Conservation (phyloP, 108 stramenopile genomes). For the Nitzschia inconspicua region DNA sequence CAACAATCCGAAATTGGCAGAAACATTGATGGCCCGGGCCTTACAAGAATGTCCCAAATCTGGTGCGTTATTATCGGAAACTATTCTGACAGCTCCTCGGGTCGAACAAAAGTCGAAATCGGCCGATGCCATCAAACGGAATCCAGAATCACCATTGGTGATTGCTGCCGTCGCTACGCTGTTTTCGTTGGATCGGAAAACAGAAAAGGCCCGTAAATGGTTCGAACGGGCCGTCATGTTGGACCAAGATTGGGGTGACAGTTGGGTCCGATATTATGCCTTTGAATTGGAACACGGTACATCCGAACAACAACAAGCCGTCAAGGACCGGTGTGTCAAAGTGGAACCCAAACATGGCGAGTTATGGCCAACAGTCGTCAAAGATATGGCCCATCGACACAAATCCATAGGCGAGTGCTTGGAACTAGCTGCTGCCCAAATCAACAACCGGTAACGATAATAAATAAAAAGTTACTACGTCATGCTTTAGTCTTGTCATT, state of each 20-base stretch:
- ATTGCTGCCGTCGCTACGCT: conserved; percentile 89
- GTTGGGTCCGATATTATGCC: conserved; percentile 89
- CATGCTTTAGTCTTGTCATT: no score
- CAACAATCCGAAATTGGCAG: conserved; percentile 79
- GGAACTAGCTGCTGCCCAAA: conserved; percentile 46
- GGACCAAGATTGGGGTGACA: conserved; percentile 89
- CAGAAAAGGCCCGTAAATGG: conserved; percentile 96
- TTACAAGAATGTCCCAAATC: conserved; percentile 93
- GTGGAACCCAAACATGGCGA: conserved; percentile 96
- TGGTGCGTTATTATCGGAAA: conserved; percentile 89
- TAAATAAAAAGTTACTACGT: no score
- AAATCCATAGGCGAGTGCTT: conserved; percentile 41
- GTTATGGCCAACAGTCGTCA: conserved; percentile 77
- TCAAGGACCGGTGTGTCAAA: conserved; percentile 65
- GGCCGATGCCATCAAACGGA: conserved; percentile 88
- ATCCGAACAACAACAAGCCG: conserved; percentile 52
- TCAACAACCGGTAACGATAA: conserved; percentile 8
- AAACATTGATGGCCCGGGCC: conserved; percentile 91
- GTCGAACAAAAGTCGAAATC: conserved; percentile 88
- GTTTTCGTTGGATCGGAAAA: conserved; percentile 88
- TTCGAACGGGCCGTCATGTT: conserved; percentile 89
- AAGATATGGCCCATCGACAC: conserved; percentile 71
- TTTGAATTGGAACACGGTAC: conserved; percentile 82
- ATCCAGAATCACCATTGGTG: conserved; percentile 89
- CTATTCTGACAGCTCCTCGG: conserved; percentile 79